Evolutionary conservation across 2,329 filamentous ascomycete genomes (phyloP).

Genomic region (Magnaporthiopsis rhizophila): DNA sequence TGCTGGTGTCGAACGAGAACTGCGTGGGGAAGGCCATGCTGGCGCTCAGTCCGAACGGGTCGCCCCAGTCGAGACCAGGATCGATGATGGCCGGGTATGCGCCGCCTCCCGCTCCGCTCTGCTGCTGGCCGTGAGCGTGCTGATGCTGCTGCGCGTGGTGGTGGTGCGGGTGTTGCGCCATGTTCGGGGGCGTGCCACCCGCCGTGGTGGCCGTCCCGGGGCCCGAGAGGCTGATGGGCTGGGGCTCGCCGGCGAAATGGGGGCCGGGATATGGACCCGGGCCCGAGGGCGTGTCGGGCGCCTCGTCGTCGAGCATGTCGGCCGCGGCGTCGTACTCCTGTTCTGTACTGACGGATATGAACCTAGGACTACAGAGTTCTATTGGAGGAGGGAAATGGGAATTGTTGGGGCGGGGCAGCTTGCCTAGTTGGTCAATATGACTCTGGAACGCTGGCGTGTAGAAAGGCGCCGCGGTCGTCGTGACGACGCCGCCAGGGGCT

Average conservation of each 20-base stretch:
- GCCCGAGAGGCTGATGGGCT: constrained; percentile 33
- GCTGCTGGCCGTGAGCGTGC: constrained; percentile 40
- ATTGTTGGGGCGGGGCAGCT: constrained; percentile 45
- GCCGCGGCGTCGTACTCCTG: constrained; percentile 92
- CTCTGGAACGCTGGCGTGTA: constrained; percentile 82
- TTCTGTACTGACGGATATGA: constrained; percentile 66
- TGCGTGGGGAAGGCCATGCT: constrained; percentile 89
- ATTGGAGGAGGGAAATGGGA: constrained; percentile 31
- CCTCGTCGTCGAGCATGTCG: constrained; percentile 74
- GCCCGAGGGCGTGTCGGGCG: constrained; percentile 53
- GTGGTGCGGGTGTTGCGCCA: constrained; percentile 20
- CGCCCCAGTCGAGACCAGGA: constrained; percentile 72
- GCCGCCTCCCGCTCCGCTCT: background rate
- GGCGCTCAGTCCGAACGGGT: constrained; percentile 86
- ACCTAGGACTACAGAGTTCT: constrained; percentile 60
- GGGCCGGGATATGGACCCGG: constrained; percentile 56
- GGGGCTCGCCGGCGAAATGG: constrained; percentile 39
- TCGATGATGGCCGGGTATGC: constrained; percentile 63
- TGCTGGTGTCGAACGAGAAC: constrained; percentile 63
- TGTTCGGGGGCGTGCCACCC: constrained; percentile 23
- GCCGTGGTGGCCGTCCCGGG: constrained; percentile 25
- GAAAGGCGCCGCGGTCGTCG: constrained; percentile 36
- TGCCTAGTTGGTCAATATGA: constrained; percentile 93
- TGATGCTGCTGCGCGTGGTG: constrained; percentile 3
- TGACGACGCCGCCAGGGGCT: constrained; percentile 1